These are phyloP conservation scores for Neonothopanus nambi DNA, from an alignment of 1,284 basidiomycete species.

Conservation along the genomic window DNA sequence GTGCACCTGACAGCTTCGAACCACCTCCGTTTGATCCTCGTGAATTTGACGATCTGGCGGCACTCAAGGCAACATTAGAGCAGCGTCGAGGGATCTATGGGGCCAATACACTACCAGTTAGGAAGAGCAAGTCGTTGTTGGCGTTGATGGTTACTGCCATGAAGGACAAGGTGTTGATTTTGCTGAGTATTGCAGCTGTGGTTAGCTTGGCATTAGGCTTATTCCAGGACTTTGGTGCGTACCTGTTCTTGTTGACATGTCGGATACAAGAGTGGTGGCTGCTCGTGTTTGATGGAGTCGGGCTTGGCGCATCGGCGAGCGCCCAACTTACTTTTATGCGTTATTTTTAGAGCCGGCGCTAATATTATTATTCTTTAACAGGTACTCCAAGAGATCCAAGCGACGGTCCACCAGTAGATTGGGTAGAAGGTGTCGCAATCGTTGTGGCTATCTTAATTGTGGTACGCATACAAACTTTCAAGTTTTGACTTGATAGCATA, in stretches of 20 bases:
- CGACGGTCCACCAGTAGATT: slow-evolving; percentile 78
- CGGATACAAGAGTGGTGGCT: too few species aligned
- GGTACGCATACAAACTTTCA: slow-evolving; percentile 39
- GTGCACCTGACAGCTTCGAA: neutral
- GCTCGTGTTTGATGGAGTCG: too few species aligned
- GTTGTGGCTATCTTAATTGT: slow-evolving; percentile 88
- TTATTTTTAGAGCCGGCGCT: too few species aligned
- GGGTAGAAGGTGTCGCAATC: slow-evolving; percentile 99
- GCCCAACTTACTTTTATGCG: too few species aligned
- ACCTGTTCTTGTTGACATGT: too few species aligned
- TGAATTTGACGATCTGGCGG: slow-evolving; percentile 33
- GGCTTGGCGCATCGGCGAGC: too few species aligned
- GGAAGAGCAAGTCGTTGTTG: slow-evolving; percentile 79
- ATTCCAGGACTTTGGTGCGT: slow-evolving; percentile 87
- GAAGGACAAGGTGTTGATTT: slow-evolving; percentile 92
- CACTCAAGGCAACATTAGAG: slow-evolving; percentile 57
- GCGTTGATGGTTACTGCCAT: slow-evolving; percentile 92
- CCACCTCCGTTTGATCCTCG: slow-evolving; percentile 1
- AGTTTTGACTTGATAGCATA: slow-evolving; percentile 6
- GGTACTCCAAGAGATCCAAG: slow-evolving; percentile 43
- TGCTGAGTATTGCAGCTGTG: slow-evolving; percentile 89
- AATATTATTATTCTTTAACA: neutral
- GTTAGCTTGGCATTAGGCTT: slow-evolving; percentile 93
- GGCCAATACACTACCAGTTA: slow-evolving; percentile 77
- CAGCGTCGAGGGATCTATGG: slow-evolving; percentile 81